A percentile compares a stretch with the other conserved stretches of the same genome.
Conservation (phyloP, 2,329 filamentous ascomycete species). For the Xylariomycetidae sp. region DNA sequence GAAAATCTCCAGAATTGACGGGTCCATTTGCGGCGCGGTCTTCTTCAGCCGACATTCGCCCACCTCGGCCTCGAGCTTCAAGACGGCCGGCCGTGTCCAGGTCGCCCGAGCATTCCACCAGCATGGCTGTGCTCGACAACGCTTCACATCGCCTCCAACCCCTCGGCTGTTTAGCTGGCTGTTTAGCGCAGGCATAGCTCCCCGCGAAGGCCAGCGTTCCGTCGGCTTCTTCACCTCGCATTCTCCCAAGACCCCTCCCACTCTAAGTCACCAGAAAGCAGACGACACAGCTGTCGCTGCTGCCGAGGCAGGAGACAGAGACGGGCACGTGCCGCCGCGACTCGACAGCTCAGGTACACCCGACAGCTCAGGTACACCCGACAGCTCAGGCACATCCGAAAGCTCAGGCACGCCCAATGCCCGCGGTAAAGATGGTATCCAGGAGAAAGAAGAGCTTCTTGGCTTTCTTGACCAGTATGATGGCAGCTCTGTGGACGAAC, state of each 20-base stretch:
- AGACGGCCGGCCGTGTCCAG: background rate
- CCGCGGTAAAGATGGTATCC: too few species aligned
- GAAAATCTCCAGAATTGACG: constrained; percentile 54
- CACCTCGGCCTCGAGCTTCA: constrained; percentile 16
- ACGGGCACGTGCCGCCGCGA: constrained; percentile 1
- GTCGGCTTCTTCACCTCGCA: constrained; percentile 17
- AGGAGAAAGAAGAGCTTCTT: constrained; percentile 40
- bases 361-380: too few species aligned
- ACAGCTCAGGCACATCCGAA: too few species aligned
- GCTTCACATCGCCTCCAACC: background rate
- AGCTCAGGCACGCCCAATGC: too few species aligned
- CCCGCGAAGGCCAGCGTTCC: constrained; percentile 10
- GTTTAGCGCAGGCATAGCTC: constrained; percentile 18
- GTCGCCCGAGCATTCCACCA: constrained; percentile 2
- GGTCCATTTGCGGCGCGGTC: constrained; percentile 53
- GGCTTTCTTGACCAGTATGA: constrained; percentile 45
- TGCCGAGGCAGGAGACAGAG: constrained; percentile 1
- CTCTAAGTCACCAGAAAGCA: constrained; percentile 15
- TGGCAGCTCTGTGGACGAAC: constrained; percentile 43
- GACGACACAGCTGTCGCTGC: constrained; percentile 14
- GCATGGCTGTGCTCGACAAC: background rate
- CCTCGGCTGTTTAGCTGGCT: background rate
- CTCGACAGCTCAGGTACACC: too few species aligned
- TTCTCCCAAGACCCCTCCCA: too few species aligned
- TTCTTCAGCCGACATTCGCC: constrained; percentile 39